Percentiles rank a stretch among this genome's conserved stretches.
Conservation (phyloP, 257 asterid genomes). For the Thymus quinquecostatus region DNA sequence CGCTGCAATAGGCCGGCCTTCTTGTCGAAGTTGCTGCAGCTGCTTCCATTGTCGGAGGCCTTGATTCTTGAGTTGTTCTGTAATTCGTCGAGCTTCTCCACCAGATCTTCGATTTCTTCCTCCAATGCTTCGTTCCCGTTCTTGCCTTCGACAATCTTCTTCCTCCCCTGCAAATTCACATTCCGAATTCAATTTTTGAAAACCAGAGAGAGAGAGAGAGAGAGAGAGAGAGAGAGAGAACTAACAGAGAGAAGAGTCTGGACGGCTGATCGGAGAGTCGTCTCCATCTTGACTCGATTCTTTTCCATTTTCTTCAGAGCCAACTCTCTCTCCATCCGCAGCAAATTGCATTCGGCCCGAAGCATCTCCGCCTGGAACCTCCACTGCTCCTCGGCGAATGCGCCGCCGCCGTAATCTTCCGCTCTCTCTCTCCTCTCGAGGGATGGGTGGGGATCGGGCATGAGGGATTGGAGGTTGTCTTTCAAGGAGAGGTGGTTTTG, state of each 20-base stretch:
- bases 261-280: conserved; percentile 68
- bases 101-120: conserved; percentile 72
- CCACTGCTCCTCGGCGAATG: conserved; percentile 70
- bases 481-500: conserved; percentile 34
- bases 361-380: conserved; percentile 86
- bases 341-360: conserved; percentile 77
- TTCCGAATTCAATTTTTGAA: not conserved
- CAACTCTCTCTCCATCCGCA: conserved; percentile 78
- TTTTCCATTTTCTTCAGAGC: conserved; percentile 76
- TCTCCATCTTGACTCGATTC: conserved; percentile 64
- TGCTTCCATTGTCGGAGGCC: conserved; percentile 38
- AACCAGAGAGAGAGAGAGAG: not conserved
- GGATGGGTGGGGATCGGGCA: conserved; percentile 39
- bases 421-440: conserved; percentile 59
- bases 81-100: conserved; percentile 55
- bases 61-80: conserved; percentile 45
- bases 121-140: conserved; percentile 51
- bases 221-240: conserved; percentile 2
- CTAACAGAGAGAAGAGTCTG: conserved; percentile 77
- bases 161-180: conserved; percentile 51
- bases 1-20: conserved; percentile 59
- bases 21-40: conserved; percentile 24
- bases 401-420: conserved; percentile 27
- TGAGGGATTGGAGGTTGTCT: conserved; percentile 48
- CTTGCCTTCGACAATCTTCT: conserved; percentile 64